Conservation (phyloP, 176 grass and related monocot species). For the Metroxylon sagu region DNA sequence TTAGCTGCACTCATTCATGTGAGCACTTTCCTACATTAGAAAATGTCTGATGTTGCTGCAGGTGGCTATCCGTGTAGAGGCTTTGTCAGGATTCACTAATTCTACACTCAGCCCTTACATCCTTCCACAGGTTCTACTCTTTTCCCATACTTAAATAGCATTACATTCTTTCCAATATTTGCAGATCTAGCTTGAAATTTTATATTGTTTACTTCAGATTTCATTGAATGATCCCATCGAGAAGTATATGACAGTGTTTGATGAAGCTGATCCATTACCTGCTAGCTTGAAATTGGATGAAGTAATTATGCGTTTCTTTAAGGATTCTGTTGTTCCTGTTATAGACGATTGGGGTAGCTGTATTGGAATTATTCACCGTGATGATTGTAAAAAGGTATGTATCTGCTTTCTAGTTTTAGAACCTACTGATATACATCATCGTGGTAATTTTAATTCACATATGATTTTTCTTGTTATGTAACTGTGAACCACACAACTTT, state of each 20-base stretch:
- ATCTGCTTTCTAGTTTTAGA: constrained; percentile 4
- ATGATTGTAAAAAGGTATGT: constrained; percentile 61
- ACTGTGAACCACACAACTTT: too few relatives aligned
- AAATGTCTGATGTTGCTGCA: constrained; percentile 16
- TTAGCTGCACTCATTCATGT: too few relatives aligned
- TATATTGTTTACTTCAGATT: constrained; percentile 30
- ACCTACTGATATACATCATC: neutral
- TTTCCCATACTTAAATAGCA: too few relatives aligned
- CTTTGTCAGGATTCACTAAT: constrained; percentile 63
- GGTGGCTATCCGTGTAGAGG: constrained; percentile 80
- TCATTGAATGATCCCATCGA: constrained; percentile 76
- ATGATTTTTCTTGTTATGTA: too few relatives aligned
- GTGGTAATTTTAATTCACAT: neutral
- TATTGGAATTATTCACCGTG: constrained; percentile 62
- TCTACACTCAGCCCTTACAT: constrained; percentile 46
- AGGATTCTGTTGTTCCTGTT: constrained; percentile 53
- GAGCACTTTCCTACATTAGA: too few relatives aligned
- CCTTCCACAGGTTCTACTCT: constrained; percentile 51
- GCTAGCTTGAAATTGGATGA: constrained; percentile 42
- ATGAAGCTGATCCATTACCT: constrained; percentile 47
- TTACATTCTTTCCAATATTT: constrained; percentile 1
- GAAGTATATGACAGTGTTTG: constrained; percentile 88
- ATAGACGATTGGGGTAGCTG: constrained; percentile 87
- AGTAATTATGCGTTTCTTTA: constrained; percentile 62
- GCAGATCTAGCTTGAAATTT: neutral